Evolutionary conservation across 2,329 filamentous ascomycete genomes (phyloP), one percentile per base, ranked within the genome.

Genomic region (Calonectria pteridis): DNA sequence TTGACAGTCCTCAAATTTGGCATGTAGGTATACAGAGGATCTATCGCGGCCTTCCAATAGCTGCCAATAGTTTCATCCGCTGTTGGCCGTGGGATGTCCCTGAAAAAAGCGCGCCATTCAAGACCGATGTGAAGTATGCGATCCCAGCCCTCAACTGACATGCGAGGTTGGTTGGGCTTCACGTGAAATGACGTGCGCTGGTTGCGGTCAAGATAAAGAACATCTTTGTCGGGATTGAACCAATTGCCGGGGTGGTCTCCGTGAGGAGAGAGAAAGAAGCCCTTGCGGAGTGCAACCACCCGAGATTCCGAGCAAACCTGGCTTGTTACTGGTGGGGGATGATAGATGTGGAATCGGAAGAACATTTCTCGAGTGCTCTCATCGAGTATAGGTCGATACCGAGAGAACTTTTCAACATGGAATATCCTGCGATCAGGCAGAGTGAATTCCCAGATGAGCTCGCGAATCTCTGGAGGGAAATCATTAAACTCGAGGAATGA

Each of bases 151-250:
- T 68, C 28, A 0, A 82, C 63, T 2, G 62, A 63, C 2, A 76
- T 68, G 10, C 69, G 69, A 23, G 55, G 65, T 29, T 73, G 73
- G 18, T 65, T 43, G 2, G 71, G 63, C 51, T 73, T 78, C 11
- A 71, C 40, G 7, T 76, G 68, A 6, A 81, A 71, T 5, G 55
- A 75, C 7, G 73, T 73, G 10, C 78, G 74, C 26, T 80, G 77
- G 31, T 81, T 81, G 55, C 80, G 77, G 53, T 81, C 79, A 29
- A 83, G 76, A 53, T 83, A 83, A 18, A 84, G 73, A 18, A 83
- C 72, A 64, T 83, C 80, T 0, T 72, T 71, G 26, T 77, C 67
- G 2, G 79, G 76, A 20, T 76, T 81, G 67, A 83, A 83, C 79
- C 79, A 82, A 4, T 73, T 62, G 1, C 79, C 78, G 10, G 77